Base-by-base conservation (phyloP, 768 basidiomycete species). In the Tricholoma bakamatsutake region DNA sequence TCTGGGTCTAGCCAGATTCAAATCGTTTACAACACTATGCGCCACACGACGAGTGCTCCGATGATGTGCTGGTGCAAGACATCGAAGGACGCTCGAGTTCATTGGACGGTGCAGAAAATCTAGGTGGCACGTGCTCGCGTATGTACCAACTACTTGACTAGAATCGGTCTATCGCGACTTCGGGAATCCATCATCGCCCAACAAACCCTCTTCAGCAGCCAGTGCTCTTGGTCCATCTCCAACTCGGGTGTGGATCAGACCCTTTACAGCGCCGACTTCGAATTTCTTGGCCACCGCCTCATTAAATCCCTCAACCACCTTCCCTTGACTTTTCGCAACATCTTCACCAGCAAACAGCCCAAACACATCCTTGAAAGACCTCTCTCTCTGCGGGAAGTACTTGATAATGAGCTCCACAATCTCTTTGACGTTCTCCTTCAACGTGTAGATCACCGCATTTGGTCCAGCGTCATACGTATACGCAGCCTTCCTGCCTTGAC, bases 391-490 rank as follows among this genome's bases (percentile, higher is more conserved):
- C 0, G 96, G 95, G 83, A 99, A 99, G 73, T 89, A 98, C 55
- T 78, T 74, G 53, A 85, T 72, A 61, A 98, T 79, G 60, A 93
- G 70, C 63, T 82, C 75, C 46, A 93, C 75, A 61, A 99, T 87
- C 69, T 87, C 82, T 60, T 80, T 80, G 64, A 97, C 75, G 71
- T 95, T 83, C 64, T 84, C 79, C 61, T 86, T 77, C 4, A 82
- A 80, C 0, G 93, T 82, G 72, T 98, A 99, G 65, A 99, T 93
- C 68, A 99, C 97, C 2, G 95, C 95, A 72, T 99, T 99, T 12
- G 97, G 97, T 31, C 97, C 97, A 0, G 97, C 97, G 65, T 99
- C 97, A 67, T 89, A 98, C n/a, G 97, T 99, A 73, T 99, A 99
- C 40, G 96, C 97, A 0, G 94, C 97, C 65, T 90, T 85, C 69